These are phyloP conservation scores for Vitis rupestris DNA, from an alignment of 164 flowering plant species.

Conservation along the genomic window DNA sequence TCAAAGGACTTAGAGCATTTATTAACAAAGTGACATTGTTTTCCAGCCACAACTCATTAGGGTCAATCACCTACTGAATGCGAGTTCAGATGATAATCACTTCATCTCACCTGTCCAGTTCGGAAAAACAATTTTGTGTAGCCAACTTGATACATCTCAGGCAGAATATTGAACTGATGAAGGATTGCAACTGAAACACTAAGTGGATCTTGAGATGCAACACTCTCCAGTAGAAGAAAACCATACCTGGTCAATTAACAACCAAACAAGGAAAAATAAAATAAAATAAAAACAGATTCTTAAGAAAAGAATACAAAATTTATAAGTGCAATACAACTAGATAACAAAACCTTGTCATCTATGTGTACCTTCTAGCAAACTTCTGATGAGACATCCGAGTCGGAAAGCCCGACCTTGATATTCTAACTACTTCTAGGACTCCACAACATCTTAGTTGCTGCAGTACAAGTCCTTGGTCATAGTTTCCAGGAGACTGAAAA, in stretches of 20 bases:
- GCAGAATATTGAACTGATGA: conserved; percentile 89
- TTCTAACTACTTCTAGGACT: conserved; percentile 95
- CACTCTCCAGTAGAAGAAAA: conserved; percentile 81
- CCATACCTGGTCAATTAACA: conserved; percentile 62
- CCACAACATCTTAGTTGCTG: conserved; percentile 98
- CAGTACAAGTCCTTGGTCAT: conserved; percentile 85
- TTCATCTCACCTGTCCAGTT: conserved; percentile 79
- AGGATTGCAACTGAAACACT: conserved; percentile 98
- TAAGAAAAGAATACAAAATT: no score
- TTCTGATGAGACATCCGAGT: conserved; percentile 96
- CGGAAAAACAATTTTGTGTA: conserved; percentile 97
- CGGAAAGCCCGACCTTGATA: conserved; percentile 96
- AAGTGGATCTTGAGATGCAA: conserved; percentile 88
- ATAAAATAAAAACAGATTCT: background rate
- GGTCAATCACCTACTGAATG: no score
- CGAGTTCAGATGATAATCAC: no score
- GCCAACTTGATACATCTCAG: conserved; percentile 99
- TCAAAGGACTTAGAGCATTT: no score
- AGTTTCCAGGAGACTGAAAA: conserved; percentile 73
- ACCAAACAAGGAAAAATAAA: background rate
- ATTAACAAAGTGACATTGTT: no score
- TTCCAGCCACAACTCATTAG: no score
- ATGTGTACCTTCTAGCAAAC: conserved; percentile 84
- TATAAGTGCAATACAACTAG: background rate
- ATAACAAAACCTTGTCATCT: background rate